A percentile compares a stretch with the other conserved stretches of the same genome.
Evolutionary conservation across 805 yeast species (phyloP).

Genomic region (Saccharomycopsis schoenii): DNA sequence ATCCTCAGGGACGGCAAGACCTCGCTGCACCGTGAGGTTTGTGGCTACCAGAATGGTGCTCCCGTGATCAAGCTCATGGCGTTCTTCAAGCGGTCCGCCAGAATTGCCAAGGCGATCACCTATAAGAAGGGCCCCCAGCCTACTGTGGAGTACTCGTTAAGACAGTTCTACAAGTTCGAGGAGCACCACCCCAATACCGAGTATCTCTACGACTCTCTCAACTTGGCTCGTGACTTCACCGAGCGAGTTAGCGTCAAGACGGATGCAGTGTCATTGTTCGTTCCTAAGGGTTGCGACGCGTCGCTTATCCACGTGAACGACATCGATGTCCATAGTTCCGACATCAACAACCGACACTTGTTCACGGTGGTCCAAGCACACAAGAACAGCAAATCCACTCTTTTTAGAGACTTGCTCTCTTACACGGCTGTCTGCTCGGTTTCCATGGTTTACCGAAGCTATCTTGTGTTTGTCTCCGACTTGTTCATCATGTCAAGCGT

Average conservation of each 20-base stretch:
- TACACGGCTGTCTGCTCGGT: background rate
- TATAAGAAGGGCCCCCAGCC: background rate
- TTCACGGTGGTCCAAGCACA: background rate
- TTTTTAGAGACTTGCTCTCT: background rate
- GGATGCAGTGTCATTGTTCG: background rate
- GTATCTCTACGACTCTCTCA: background rate
- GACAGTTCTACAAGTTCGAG: background rate
- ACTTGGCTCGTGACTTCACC: background rate
- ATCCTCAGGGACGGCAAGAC: slow-evolving; percentile 5
- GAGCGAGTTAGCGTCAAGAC: background rate
- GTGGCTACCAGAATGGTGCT: background rate
- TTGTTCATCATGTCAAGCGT: background rate
- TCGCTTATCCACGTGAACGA: background rate
- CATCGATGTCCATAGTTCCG: background rate
- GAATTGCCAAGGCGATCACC: background rate
- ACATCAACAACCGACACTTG: background rate
- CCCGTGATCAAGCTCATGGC: background rate
- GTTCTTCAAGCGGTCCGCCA: background rate
- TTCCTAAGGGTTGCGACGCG: background rate
- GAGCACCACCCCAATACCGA: background rate
- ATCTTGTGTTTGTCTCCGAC: slow-evolving; percentile 9
- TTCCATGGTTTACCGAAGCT: background rate
- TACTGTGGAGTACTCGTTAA: background rate
- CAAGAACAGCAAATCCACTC: background rate
- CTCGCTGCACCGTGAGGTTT: slow-evolving; percentile 6